A percentile compares a stretch with the other conserved stretches of the same genome.
Evolutionary conservation across 2,329 filamentous ascomycete genomes (phyloP).

Genomic region (Clonostachys sp.): DNA sequence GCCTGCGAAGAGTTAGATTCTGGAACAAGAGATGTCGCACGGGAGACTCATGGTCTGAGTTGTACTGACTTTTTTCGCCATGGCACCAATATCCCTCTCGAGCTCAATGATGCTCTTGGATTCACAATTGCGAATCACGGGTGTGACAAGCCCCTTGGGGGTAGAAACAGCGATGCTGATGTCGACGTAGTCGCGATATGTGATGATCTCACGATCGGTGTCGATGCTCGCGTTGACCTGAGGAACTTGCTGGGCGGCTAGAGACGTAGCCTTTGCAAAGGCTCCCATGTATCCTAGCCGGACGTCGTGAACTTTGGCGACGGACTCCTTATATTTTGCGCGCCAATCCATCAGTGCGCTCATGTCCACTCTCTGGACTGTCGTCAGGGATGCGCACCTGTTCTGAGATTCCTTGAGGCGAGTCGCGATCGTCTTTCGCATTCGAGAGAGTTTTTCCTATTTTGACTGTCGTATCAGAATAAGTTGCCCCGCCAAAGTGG

Average conservation of each 20-base stretch:
- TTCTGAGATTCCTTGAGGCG: slow-evolving; percentile 66
- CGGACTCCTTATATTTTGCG: slow-evolving; percentile 57
- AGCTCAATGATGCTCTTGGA: slow-evolving; percentile 26
- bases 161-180: slow-evolving; percentile 72
- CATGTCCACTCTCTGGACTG: slow-evolving; percentile 41
- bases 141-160: slow-evolving; percentile 66
- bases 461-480: slow-evolving; percentile 4
- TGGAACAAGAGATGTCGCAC: too few species aligned
- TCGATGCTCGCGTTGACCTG: slow-evolving; percentile 60
- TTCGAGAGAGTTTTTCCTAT: slow-evolving; percentile 46
- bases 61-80: too few species aligned
- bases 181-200: slow-evolving; percentile 61
- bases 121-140: slow-evolving; percentile 67
- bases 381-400: slow-evolving; percentile 67
- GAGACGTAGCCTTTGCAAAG: slow-evolving; percentile 66
- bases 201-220: slow-evolving; percentile 51
- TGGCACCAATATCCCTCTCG: slow-evolving; percentile 54
- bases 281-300: slow-evolving; percentile 69
- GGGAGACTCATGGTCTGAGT: slow-evolving; percentile 24
- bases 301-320: slow-evolving; percentile 19
- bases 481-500: slow-evolving; percentile 12
- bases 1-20: slow-evolving; percentile 33
- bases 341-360: slow-evolving; percentile 61
- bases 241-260: slow-evolving; percentile 64
- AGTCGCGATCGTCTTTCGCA: slow-evolving; percentile 71